Conservation (phyloP, 2,329 filamentous ascomycete species). For the Colletotrichum sp. region DNA sequence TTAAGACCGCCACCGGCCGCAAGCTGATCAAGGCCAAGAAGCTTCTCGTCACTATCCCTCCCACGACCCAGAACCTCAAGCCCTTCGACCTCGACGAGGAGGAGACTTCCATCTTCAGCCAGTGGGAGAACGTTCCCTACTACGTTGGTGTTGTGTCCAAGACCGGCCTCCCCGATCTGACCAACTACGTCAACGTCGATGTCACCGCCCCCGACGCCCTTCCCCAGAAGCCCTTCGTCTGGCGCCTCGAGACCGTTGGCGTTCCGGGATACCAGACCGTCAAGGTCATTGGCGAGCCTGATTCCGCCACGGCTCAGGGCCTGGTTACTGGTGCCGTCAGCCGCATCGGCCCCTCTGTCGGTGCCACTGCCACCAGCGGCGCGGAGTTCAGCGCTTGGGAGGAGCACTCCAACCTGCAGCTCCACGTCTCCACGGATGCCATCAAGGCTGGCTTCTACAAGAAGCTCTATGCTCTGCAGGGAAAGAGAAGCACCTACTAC, state of each 20-base stretch:
- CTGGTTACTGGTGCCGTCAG: conserved; percentile 3
- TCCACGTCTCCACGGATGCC: conserved; percentile 16
- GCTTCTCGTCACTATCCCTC: conserved; percentile 31
- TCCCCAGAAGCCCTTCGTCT: conserved; percentile 21
- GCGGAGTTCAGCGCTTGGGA: not conserved
- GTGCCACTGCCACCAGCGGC: not conserved
- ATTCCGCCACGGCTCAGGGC: not conserved
- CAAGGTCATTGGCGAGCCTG: conserved; percentile 22
- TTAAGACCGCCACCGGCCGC: conserved; percentile 27
- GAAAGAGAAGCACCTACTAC: conserved; percentile 13
- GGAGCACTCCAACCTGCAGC: conserved; percentile 13
- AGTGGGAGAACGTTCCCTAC: conserved; percentile 13
- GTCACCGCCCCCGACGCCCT: conserved; percentile 6
- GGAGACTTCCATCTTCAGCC: conserved; percentile 26
- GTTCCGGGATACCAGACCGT: conserved; percentile 23
- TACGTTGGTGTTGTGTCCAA: conserved; percentile 13
- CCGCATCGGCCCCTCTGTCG: not conserved
- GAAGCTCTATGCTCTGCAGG: conserved; percentile 17
- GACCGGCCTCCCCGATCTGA: conserved; percentile 1
- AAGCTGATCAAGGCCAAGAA: conserved; percentile 36
- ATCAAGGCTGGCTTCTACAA: conserved; percentile 16
- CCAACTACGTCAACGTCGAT: conserved; percentile 22
- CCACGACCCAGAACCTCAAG: conserved; percentile 26
- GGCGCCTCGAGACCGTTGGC: conserved; percentile 20
- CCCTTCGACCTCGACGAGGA: conserved; percentile 28